Evolutionary conservation across 1,284 basidiomycete genomes (phyloP), one percentile per base, ranked within the genome.

Genomic region (Rhizoctonia solani): DNA sequence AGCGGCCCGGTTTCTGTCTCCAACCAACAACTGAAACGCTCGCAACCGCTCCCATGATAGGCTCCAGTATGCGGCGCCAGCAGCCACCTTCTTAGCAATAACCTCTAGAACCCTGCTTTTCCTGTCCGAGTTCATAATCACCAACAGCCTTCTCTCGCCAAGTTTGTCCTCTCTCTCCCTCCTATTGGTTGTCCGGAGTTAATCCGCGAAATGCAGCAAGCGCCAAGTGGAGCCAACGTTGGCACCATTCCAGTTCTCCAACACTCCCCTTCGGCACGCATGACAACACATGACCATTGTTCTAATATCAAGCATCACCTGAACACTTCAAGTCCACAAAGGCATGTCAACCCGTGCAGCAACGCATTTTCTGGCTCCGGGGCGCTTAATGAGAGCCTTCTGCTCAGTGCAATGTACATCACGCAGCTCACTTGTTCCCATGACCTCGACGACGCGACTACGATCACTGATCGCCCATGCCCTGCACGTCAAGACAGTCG

Each of bases 151-250:
- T 30, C 53, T 54, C 32, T 30, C 53, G 53, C 30, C 30, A 41
- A 54, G 16, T 39, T 30, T 19, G 16, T 50, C 21, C 19, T 16
- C 23, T 4, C 19, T 4, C 16, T 23, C 27, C n/a, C 47, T 50
- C 32, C 47, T 16, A 25, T 50, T 50, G 47, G 19, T 44, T 44
- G 16, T 5, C 41, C 41, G 41, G 41, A 44, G 41, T 44, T 44
- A 34, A 16, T 21, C 41, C 41, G 41, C 14, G 37, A 42, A 23
- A 5, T 27, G 29, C 55, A 34, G n/a, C 41, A 46, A 58, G 55
- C 55, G 55, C 55, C 42, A 19, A 29, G 55, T 58, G 55, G 55
- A 58, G 55, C 55, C 39, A 39, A 42, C 21, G 32, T 34, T 25
- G 42, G 39, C 25, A 25, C 50, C 14, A 53, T 53, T 32, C 30